These are phyloP conservation scores for Theileria parva DNA, from an alignment of 169 alveolate species.

Conservation along the genomic window DNA sequence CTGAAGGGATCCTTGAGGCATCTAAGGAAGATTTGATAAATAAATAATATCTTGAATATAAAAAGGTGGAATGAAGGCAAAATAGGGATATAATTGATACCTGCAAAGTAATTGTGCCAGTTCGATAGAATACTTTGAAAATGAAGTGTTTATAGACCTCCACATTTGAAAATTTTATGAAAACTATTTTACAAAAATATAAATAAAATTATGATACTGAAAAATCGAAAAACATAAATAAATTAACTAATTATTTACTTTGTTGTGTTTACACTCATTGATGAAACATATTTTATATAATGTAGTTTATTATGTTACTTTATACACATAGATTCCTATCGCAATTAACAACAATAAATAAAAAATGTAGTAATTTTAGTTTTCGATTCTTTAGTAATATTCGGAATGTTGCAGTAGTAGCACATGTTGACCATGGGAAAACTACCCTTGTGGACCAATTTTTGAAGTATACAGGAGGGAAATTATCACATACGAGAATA, in stretches of 20 bases:
- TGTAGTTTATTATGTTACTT: conserved; percentile 12
- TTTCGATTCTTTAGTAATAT: conserved; percentile 70
- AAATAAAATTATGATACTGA: background rate
- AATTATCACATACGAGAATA: conserved; percentile 66
- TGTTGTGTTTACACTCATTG: background rate
- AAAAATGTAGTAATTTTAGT: conserved; percentile 7
- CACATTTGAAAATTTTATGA: conserved; percentile 65
- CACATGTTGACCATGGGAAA: conserved; percentile 99
- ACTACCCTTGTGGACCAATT: conserved; percentile 95
- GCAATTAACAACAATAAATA: conserved; percentile 47
- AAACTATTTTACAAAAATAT: conserved; percentile 8
- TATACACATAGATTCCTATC: conserved; percentile 17
- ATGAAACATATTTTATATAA: background rate
- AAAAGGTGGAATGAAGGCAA: background rate
- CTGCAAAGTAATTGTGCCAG: conserved; percentile 79
- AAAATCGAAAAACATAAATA: conserved; percentile 10
- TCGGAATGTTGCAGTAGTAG: conserved; percentile 97
- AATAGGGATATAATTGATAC: conserved; percentile 37
- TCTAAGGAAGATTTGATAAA: conserved; percentile 32
- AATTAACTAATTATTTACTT: background rate
- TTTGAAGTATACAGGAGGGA: conserved; percentile 76
- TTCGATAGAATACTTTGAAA: conserved; percentile 76
- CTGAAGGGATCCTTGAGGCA: conserved; percentile 78
- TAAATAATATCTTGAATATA: background rate
- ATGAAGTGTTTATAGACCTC: conserved; percentile 77